Evolutionary conservation across 225 moss, liverwort and hornwort species (phyloP).

Genomic region (Asterella californica): DNA sequence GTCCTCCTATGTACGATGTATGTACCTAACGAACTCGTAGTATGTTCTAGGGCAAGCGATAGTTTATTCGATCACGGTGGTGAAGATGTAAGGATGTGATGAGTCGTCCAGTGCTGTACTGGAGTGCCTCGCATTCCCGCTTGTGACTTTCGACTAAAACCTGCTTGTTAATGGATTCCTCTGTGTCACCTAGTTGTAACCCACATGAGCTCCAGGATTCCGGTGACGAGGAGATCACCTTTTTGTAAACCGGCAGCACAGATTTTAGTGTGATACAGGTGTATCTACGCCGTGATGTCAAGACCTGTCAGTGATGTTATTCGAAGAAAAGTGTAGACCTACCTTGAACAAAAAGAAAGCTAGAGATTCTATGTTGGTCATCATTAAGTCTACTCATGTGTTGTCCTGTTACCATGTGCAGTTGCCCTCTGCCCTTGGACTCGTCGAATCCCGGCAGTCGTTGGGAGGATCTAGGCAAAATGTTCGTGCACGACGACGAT

Average conservation of each 20-base stretch:
- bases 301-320: neutral
- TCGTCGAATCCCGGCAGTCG: constrained; percentile 32
- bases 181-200: no score
- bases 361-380: neutral
- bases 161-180: no score
- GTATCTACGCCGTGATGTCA: neutral
- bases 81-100: neutral
- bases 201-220: no score
- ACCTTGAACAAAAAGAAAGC: neutral
- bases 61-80: neutral
- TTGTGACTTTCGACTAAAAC: neutral
- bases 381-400: neutral
- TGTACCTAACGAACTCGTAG: neutral
- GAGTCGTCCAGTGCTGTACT: neutral
- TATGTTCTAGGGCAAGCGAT: neutral
- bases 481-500: constrained; percentile 84
- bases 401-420: constrained; percentile 21
- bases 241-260: no score
- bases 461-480: constrained; percentile 70
- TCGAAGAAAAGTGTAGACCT: no score
- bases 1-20: neutral
- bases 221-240: no score
- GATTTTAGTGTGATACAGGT: no score
- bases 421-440: constrained; percentile 54
- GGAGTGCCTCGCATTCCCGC: neutral